Evolutionary conservation across 768 basidiomycete species (phyloP), one percentile per base, ranked within the genome.

Genomic region (Suillus fuscotomentosus): DNA sequence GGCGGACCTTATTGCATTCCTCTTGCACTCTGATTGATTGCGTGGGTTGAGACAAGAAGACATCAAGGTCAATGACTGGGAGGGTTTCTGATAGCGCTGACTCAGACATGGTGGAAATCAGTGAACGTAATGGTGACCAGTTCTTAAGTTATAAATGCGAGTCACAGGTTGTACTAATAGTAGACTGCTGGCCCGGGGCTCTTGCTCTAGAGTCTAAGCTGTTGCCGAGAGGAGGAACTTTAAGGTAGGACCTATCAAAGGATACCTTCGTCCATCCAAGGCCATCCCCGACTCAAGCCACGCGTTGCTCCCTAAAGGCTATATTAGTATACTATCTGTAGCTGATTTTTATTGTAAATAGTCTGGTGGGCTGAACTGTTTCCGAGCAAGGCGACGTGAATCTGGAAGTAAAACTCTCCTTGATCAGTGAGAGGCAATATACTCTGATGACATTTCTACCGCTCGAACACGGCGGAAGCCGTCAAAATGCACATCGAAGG

Each of bases 31-130:
- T 78, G 13, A 78, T 76, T n/a, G 87, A 84, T 54, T 79, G 73
- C 48, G 69, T 70, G 53, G 80, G 73, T 24, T 79, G 76, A 9
- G 81, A 77, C 38, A 85, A 81, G 69, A 91, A 94, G 62, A 91
- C 63, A 75, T 95, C 90, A 59, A 95, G 83, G 78, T 94, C 86
- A 73, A 95, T 79, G 68, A 93, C 80, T 0, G 93, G 93, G 17
- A 95, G 78, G 27, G 88, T 79, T 53, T 77, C 70, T 42, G 76
- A 80, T 69, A 82, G 82, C 60, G 79, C 76, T 60, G 83, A 74
- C 31, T 31, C 31, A 31, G 31, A 31, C 70, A 77, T 77, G 56
- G 77, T 70, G 74, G 81, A 42, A 8, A 11, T 42, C 3, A 27
- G 41, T 11, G 24, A 59, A 20, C 42, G 17, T 53, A 2, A 31